Evolutionary conservation across 202 grass and related monocot genomes (phyloP), one percentile per base, ranked within the genome.

Genomic region (Panicum hallii): DNA sequence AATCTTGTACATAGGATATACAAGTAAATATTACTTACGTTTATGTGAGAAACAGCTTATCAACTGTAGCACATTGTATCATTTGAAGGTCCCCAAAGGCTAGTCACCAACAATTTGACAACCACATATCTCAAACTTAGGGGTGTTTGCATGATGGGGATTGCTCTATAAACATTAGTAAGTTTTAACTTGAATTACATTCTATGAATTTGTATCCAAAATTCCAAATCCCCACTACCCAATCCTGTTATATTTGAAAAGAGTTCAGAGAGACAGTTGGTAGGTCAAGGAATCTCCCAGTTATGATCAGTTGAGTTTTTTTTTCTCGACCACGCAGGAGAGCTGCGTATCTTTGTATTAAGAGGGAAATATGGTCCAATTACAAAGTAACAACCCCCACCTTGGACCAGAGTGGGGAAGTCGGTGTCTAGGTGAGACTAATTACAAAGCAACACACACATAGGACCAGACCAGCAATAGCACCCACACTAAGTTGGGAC

Each of bases 21-120:
- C n/a, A 43, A 47, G n/a, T 43, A 79, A 42, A 74, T 26, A 23
- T 22, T 3, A 53, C 43, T 65, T 46, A 40, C 38, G 53, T 63
- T 46, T 50, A 55, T 61, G n/a, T 50, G 70, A 81, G 43, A 78
- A 75, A 84, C 63, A 52, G 11, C 30, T 13, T 84, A 74, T 66
- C 34, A 53, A 79, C 30, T 50, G 23, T 58, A n/a, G 15, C 60
- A 11, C 60, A 58, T 26, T 1, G 42, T 79, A 67, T 14, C 76
- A 74, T 73, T 52, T 43, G 9, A 62, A 75, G 42, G 15, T 54
- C 23, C 74, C 34, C 12, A 67, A 67, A 61, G 67, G 68, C 30
- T 71, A 76, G 52, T 58, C 66, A 70, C 17, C 53, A 15, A 67
- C 44, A 49, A 78, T 19, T 87, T 15, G 41, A 82, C 57, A 74